Conservation (phyloP, 495 filamentous ascomycete species). For the Penicillium tannophilum region DNA sequence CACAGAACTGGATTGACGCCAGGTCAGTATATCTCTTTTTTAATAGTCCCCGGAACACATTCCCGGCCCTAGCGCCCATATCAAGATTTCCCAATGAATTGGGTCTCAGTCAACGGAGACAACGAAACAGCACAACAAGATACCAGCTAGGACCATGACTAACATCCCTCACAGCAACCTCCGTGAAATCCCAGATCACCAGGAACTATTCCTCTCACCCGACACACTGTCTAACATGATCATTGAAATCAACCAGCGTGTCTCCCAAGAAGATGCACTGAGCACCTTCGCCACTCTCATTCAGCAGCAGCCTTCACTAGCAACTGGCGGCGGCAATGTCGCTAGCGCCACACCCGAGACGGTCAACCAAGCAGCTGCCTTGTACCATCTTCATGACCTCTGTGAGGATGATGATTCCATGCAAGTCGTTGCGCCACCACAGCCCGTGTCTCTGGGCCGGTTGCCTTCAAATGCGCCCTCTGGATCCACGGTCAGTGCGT, state of each 20-base stretch:
- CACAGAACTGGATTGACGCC: slow-evolving; percentile 74
- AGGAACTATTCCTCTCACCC: slow-evolving; percentile 87
- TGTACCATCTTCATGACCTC: slow-evolving; percentile 78
- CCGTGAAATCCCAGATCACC: slow-evolving; percentile 89
- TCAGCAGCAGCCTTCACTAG: slow-evolving; percentile 24
- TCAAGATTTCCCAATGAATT: not conserved
- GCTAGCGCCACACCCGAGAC: slow-evolving; percentile 29
- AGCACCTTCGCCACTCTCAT: slow-evolving; percentile 29
- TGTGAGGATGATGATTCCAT: slow-evolving; percentile 60
- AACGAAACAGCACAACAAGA: not conserved
- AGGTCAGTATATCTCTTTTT: slow-evolving; percentile 55
- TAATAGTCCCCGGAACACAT: no score
- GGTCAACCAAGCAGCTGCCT: slow-evolving; percentile 65
- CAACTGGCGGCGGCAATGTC: slow-evolving; percentile 30
- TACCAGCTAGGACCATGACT: slow-evolving; percentile 13
- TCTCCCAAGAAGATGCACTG: slow-evolving; percentile 44
- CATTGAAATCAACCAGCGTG: slow-evolving; percentile 82
- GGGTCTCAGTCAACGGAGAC: not conserved
- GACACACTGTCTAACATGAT: slow-evolving; percentile 80
- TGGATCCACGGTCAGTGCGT: slow-evolving; percentile 22
- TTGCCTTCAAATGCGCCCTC: slow-evolving; percentile 27
- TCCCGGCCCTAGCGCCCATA: no score
- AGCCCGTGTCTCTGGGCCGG: slow-evolving; percentile 31
- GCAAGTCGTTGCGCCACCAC: slow-evolving; percentile 53
- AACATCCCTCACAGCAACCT: slow-evolving; percentile 59